Base-by-base conservation (phyloP, 768 basidiomycete species). In the Tubosaeta sp. region DNA sequence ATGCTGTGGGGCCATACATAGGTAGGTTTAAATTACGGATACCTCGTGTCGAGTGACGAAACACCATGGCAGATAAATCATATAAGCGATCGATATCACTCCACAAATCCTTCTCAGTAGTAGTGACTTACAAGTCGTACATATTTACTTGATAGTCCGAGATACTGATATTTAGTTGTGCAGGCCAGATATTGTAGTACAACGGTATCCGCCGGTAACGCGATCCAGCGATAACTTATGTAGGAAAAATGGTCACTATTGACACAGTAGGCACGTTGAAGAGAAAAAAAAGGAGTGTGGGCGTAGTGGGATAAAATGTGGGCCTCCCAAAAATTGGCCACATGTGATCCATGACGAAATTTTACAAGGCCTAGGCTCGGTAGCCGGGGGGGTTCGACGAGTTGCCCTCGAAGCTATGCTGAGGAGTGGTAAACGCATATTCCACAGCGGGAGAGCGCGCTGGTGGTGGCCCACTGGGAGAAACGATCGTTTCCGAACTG, bases 361-460 rank as follows among this genome's bases (percentile, higher is more conserved):
- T 24, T 14, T 19, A 44, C 11, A 35, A 7, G 3, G 12, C 19
- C 14, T 55, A 63, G 25, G 7, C 40, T 21, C 46, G 48, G 34
- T 65, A 64, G 29, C 52, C 53, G 35, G 62, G 62, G 22, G 64
- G 65, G 11, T 18, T 43, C 24, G 46, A 25, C 19, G 57, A 48
- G 22, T 25, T 32, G 25, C 55, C 54, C 42, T 53, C 44, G 45
- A 61, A 69, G 29, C 65, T 60, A 46, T 65, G 58, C 12, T 55
- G 60, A 14, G 63, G 61, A 2, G 61, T 41, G 30, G 44, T 34
- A 51, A 65, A 69, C 12, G 66, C 50, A 19, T 69, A 68, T 7
- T 53, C 56, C n/a, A 49, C 61, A 6, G 38, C 14, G 16, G 54
- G 10, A 7, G 57, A 49, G n/a, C 19, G 52, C 18, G 25, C 45